Percentiles rank a stretch among this genome's conserved stretches.
These are phyloP conservation scores for Cercospora janseana DNA, from an alignment of 2,329 filamentous ascomycete species.

Conservation along the genomic window DNA sequence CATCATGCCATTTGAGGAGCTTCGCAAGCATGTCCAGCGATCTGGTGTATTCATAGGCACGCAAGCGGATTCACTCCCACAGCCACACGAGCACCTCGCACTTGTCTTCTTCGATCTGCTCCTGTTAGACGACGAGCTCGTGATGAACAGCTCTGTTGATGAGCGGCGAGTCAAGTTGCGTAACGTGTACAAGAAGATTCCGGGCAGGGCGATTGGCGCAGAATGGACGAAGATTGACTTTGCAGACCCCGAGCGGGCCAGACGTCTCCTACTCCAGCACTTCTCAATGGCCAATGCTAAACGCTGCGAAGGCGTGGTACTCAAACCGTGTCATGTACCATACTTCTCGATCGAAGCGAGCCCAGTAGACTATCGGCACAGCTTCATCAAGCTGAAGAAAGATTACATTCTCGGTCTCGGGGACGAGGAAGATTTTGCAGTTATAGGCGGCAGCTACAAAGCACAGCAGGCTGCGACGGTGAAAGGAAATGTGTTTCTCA, in stretches of 20 bases:
- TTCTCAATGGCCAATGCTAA: conserved; percentile 67
- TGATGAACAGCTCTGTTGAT: conserved; percentile 55
- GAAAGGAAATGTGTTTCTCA: conserved; percentile 43
- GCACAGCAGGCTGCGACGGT: conserved; percentile 59
- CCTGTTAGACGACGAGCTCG: conserved; percentile 54
- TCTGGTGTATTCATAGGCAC: conserved; percentile 69
- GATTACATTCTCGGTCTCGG: conserved; percentile 77
- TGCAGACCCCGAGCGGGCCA: conserved; percentile 45
- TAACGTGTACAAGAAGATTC: conserved; percentile 53
- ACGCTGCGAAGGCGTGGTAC: conserved; percentile 72
- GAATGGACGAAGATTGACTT: conserved; percentile 69
- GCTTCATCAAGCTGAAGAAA: conserved; percentile 78
- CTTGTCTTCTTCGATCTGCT: conserved; percentile 62
- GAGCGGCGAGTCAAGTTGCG: conserved; percentile 61
- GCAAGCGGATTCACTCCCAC: conserved; percentile 62
- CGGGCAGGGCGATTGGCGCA: conserved; percentile 66
- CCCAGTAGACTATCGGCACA: conserved; percentile 23
- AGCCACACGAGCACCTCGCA: conserved; percentile 58
- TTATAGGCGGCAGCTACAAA: conserved; percentile 73
- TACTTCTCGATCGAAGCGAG: conserved; percentile 58
- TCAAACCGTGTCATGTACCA: conserved; percentile 72
- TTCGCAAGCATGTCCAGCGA: conserved; percentile 74
- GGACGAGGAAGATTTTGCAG: conserved; percentile 71
- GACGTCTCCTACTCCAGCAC: conserved; percentile 56
- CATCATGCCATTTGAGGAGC: conserved; percentile 75